These are phyloP conservation scores for Psidium guajava DNA, from an alignment of 345 rosid species.

Conservation along the genomic window DNA sequence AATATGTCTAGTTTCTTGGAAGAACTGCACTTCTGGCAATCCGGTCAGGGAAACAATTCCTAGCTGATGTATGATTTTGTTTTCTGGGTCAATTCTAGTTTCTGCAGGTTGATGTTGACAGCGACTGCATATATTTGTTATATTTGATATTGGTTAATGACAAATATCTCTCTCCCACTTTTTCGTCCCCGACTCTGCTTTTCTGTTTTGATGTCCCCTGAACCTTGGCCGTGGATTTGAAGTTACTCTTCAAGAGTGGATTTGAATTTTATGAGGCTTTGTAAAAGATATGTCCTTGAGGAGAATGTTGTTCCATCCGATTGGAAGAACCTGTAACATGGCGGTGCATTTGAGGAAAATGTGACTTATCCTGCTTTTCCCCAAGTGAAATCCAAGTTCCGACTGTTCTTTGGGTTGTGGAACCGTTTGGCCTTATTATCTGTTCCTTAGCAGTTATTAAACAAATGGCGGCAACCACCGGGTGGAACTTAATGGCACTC, in stretches of 20 bases:
- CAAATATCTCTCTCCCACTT: neutral
- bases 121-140: neutral
- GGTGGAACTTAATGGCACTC: neutral
- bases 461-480: neutral
- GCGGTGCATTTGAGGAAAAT: neutral
- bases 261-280: neutral
- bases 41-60: neutral
- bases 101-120: neutral
- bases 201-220: neutral
- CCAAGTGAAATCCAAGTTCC: neutral
- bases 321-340: neutral
- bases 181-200: neutral
- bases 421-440: neutral
- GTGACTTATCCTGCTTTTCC: neutral
- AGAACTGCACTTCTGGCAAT: neutral
- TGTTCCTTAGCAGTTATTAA: neutral
- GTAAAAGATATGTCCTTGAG: neutral
- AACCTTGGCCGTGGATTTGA: neutral
- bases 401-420: neutral
- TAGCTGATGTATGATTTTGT: neutral
- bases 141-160: neutral
- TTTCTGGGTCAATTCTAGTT: neutral
- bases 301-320: neutral
- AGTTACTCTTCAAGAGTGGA: neutral
- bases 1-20: neutral